These are phyloP conservation scores for Colletotrichum godetiae DNA, from an alignment of 2,329 filamentous ascomycete species.

Conservation along the genomic window DNA sequence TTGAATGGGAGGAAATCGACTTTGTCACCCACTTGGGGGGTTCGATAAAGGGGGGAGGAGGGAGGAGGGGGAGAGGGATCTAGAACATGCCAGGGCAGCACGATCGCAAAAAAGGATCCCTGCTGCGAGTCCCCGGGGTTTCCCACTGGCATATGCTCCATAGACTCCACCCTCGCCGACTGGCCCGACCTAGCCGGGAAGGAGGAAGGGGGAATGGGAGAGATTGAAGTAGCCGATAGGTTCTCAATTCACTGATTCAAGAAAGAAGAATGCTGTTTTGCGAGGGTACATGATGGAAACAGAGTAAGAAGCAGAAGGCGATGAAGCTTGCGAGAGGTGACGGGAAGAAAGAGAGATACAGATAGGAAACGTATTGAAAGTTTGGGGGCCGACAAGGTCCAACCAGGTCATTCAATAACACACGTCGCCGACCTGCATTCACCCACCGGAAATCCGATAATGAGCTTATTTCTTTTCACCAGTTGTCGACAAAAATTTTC, in stretches of 20 bases:
- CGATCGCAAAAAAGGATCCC: constrained; percentile 9
- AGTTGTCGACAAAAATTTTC: not conserved
- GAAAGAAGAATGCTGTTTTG: too few species aligned
- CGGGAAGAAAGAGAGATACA: not conserved
- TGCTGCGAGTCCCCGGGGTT: constrained; percentile 9
- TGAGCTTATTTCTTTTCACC: constrained; percentile 4
- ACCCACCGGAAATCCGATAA: not conserved
- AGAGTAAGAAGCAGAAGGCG: too few species aligned
- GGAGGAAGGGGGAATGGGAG: not conserved
- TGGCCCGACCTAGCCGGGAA: constrained; percentile 10
- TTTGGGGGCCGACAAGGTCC: not conserved
- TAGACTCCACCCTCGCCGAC: not conserved
- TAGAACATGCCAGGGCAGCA: not conserved
- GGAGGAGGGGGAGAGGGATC: not conserved
- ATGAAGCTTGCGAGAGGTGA: too few species aligned
- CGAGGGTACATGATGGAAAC: too few species aligned
- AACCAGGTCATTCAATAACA: not conserved
- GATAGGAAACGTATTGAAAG: not conserved
- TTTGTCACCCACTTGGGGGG: too few species aligned
- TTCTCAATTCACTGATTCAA: too few species aligned
- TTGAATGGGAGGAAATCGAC: too few species aligned
- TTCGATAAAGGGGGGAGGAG: not conserved
- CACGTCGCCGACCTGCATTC: not conserved
- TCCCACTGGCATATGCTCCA: not conserved
- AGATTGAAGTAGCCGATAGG: too few species aligned